Conservation (phyloP, 192 early-diverging fungal species). For the Podila horticola region DNA sequence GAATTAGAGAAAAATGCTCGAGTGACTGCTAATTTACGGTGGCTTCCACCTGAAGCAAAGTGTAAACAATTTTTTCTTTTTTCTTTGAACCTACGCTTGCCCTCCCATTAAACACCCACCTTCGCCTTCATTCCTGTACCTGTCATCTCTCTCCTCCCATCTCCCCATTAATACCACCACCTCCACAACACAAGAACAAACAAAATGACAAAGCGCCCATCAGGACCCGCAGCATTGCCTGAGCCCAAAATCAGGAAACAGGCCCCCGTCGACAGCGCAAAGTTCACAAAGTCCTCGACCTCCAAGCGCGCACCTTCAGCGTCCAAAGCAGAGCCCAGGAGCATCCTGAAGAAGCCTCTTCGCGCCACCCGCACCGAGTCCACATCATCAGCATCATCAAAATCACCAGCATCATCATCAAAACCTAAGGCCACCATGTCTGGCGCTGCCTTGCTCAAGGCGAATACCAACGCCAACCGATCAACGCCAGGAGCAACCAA, state of each 20-base stretch:
- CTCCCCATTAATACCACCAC: not conserved
- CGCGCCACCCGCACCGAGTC: not conserved
- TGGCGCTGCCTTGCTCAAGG: constrained; percentile 36
- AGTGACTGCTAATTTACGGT: not conserved
- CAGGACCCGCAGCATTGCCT: constrained; percentile 14
- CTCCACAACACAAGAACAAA: not conserved
- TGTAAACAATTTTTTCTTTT: constrained; percentile 9
- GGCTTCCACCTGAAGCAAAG: not conserved
- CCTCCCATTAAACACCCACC: not conserved
- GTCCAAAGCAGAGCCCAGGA: constrained; percentile 22
- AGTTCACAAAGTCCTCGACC: not conserved
- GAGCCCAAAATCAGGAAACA: constrained; percentile 38
- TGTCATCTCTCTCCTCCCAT: not conserved
- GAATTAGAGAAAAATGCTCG: too few relatives aligned
- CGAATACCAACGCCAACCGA: constrained; percentile 34
- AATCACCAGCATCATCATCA: constrained; percentile 10
- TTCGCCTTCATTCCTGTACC: not conserved
- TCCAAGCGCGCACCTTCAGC: not conserved
- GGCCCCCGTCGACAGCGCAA: constrained; percentile 32
- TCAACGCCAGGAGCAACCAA: constrained; percentile 15
- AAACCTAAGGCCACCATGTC: constrained; percentile 44
- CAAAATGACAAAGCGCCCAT: constrained; percentile 27
- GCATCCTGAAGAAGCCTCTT: constrained; percentile 45
- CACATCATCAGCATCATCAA: constrained; percentile 5
- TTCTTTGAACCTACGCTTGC: not conserved